Percentiles rank a stretch among this genome's conserved stretches.
Conservation (phyloP, 805 yeast species). For the Myxozyma vanderwaltii region DNA sequence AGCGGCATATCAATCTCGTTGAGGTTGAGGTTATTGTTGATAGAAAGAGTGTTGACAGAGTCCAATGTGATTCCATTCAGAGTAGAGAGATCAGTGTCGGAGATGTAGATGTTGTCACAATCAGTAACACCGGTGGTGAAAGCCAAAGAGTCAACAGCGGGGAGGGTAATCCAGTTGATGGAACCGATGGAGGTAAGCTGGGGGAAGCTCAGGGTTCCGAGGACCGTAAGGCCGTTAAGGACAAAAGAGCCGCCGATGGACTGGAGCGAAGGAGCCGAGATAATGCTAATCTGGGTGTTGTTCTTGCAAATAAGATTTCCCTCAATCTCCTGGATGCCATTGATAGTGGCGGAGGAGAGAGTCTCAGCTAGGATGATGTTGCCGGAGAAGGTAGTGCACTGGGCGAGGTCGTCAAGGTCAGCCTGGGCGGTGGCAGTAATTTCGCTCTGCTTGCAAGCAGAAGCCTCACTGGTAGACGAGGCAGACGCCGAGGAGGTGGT, state of each 20-base stretch:
- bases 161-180: conserved; percentile 78
- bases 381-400: conserved; percentile 82
- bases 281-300: conserved; percentile 60
- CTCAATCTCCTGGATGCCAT: conserved; percentile 72
- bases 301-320: conserved; percentile 73
- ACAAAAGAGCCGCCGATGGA: conserved; percentile 71
- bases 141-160: conserved; percentile 72
- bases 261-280: conserved; percentile 78
- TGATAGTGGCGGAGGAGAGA: conserved; percentile 48
- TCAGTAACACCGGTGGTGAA: conserved; percentile 70
- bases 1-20: conserved; percentile 64
- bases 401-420: conserved; percentile 70
- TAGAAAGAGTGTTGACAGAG: conserved; percentile 50
- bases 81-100: conserved; percentile 48
- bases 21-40: conserved; percentile 88
- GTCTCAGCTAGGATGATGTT: conserved; percentile 67
- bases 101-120: conserved; percentile 62
- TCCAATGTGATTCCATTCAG: conserved; percentile 46
- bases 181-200: conserved; percentile 79
- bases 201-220: conserved; percentile 72
- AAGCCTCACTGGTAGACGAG: conserved; percentile 8
- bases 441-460: conserved; percentile 40
- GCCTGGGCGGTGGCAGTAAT: conserved; percentile 79
- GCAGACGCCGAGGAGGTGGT: neutral
- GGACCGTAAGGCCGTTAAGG: conserved; percentile 63